These are phyloP conservation scores for Mycena chlorophos DNA, from an alignment of 768 basidiomycete genomes.

Conservation along the genomic window DNA sequence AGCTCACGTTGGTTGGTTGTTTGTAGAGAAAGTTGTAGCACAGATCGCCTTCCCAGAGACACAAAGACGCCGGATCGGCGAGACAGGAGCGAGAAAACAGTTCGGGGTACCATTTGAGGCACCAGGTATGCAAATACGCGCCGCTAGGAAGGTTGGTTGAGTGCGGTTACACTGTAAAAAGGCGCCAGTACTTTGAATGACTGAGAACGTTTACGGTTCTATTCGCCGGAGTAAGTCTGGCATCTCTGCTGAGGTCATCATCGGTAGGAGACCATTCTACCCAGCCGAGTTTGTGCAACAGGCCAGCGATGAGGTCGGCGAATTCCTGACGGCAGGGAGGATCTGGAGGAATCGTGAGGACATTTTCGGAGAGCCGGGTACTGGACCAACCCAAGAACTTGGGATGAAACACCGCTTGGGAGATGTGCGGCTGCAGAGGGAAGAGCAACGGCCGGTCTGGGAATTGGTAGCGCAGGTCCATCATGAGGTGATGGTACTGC, in stretches of 20 bases:
- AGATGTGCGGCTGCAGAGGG: conserved; percentile 79
- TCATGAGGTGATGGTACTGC: conserved; percentile 66
- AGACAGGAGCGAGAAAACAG: conserved; percentile 79
- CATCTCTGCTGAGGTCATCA: conserved; percentile 28
- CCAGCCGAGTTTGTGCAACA: conserved; percentile 69
- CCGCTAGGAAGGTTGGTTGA: conserved; percentile 48
- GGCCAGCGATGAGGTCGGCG: conserved; percentile 51
- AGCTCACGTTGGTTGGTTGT: conserved; percentile 59
- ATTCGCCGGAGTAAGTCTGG: conserved; percentile 9
- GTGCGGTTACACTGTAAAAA: not conserved
- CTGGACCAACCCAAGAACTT: conserved; percentile 46
- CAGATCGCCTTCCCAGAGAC: conserved; percentile 93
- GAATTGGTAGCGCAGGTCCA: conserved; percentile 54
- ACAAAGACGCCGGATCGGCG: conserved; percentile 88
- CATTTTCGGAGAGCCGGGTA: too few species aligned
- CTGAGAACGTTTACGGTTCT: conserved; percentile 76
- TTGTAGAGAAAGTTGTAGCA: conserved; percentile 91
- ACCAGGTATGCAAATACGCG: conserved; percentile 85
- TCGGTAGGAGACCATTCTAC: conserved; percentile 34
- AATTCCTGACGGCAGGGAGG: conserved; percentile 69
- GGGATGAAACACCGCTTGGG: conserved; percentile 81
- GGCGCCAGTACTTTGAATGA: conserved; percentile 77
- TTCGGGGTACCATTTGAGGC: conserved; percentile 74
- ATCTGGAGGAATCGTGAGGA: conserved; percentile 17
- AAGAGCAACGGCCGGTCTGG: conserved; percentile 75